Conservation (phyloP, 257 asterid genomes). For the Jacaranda mimosifolia region DNA sequence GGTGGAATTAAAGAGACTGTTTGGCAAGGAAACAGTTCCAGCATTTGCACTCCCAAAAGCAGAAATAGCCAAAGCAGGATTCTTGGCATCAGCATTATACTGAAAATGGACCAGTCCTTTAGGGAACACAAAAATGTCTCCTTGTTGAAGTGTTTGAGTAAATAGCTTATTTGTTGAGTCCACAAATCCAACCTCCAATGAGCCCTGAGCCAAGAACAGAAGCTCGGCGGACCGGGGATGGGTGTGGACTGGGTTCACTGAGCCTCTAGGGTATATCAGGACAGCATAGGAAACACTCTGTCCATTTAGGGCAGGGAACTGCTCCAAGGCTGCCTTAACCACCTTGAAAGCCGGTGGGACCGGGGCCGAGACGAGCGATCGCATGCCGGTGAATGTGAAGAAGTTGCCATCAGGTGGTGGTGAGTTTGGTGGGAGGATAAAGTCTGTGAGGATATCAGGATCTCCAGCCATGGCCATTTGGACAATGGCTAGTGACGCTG, state of each 20-base stretch:
- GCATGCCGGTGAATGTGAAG: conserved; percentile 63
- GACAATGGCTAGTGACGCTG: conserved; percentile 18
- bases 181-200: conserved; percentile 62
- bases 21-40: conserved; percentile 59
- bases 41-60: conserved; percentile 65
- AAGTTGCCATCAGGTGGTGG: conserved; percentile 39
- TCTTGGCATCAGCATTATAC: conserved; percentile 51
- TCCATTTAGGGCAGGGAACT: conserved; percentile 59
- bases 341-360: conserved; percentile 51
- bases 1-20: conserved; percentile 48
- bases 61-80: conserved; percentile 55
- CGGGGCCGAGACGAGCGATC: conserved; percentile 45
- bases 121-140: conserved; percentile 58
- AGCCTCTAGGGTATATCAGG: conserved; percentile 49
- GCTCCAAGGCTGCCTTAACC: conserved; percentile 51
- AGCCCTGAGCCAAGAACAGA: conserved; percentile 54
- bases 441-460: conserved; percentile 64
- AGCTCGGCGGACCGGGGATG: conserved; percentile 75
- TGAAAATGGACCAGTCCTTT: conserved; percentile 64
- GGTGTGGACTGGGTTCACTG: conserved; percentile 67
- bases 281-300: conserved; percentile 64
- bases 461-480: conserved; percentile 44
- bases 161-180: conserved; percentile 54
- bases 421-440: conserved; percentile 39
- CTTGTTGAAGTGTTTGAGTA: conserved; percentile 53